A percentile compares a stretch with the other conserved stretches of the same genome.
Conservation (phyloP, 2,329 filamentous ascomycete genomes). For the Aspergillus quadricinctus region DNA sequence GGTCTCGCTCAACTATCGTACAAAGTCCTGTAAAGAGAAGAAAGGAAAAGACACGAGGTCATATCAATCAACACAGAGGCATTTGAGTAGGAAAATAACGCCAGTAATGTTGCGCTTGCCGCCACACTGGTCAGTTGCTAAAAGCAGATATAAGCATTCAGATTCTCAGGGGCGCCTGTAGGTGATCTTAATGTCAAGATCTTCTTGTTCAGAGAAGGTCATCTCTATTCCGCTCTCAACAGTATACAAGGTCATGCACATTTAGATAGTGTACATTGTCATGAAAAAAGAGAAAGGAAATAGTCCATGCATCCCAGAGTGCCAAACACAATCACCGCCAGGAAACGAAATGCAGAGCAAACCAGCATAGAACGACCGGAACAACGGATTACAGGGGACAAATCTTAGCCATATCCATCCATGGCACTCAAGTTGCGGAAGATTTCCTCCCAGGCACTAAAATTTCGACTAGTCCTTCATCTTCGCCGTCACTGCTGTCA, state of each 20-base stretch:
- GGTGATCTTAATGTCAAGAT: neutral
- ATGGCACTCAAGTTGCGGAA: conserved; percentile 14
- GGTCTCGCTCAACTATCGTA: conserved; percentile 3
- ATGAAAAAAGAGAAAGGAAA: conserved; percentile 10
- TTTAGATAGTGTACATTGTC: conserved; percentile 14
- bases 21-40: neutral
- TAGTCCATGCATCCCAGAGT: neutral
- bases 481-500: conserved; percentile 41
- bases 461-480: conserved; percentile 44
- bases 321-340: conserved; percentile 6
- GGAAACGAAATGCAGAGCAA: conserved; percentile 3
- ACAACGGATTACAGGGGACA: neutral
- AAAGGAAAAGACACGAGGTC: neutral
- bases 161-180: neutral
- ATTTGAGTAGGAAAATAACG: neutral
- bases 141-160: neutral
- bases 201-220: neutral
- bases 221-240: neutral
- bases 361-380: conserved; percentile 8
- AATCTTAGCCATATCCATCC: neutral
- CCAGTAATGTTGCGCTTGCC: neutral
- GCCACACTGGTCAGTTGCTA: neutral
- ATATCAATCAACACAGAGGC: neutral
- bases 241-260: conserved; percentile 6
- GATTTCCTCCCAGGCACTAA: conserved; percentile 39